Conservation (phyloP, 495 filamentous ascomycete genomes). For the Hapsidospora chrysogenum region DNA sequence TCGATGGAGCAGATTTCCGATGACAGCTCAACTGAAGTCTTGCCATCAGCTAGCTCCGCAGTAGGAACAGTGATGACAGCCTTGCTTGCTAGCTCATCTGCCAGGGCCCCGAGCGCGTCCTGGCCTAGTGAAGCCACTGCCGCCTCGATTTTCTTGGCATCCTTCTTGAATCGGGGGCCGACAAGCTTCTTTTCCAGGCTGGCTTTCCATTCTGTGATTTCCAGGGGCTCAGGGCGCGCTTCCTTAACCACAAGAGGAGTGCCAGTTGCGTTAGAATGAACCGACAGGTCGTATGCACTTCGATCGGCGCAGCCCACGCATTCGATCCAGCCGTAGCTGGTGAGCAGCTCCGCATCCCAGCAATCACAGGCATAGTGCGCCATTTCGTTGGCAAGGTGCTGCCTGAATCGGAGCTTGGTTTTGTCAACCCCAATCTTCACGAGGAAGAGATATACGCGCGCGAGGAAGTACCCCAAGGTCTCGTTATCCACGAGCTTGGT, state of each 20-base stretch:
- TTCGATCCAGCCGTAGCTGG: constrained; percentile 47
- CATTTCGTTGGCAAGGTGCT: constrained; percentile 62
- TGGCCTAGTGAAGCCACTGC: constrained; percentile 39
- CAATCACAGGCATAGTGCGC: constrained; percentile 56
- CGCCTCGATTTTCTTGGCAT: constrained; percentile 41
- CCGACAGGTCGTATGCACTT: constrained; percentile 48
- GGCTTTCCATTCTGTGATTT: constrained; percentile 43
- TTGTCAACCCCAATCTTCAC: constrained; percentile 42
- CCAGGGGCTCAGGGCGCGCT: constrained; percentile 37
- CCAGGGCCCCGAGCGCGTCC: constrained; percentile 27
- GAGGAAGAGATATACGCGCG: constrained; percentile 43
- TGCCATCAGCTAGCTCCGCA: constrained; percentile 32
- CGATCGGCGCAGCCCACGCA: constrained; percentile 40
- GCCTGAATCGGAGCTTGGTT: constrained; percentile 46
- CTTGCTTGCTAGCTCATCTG: constrained; percentile 26
- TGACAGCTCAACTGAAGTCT: constrained; percentile 41
- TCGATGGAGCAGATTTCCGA: constrained; percentile 40
- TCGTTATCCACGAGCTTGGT: constrained; percentile 48
- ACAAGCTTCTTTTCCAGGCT: constrained; percentile 48
- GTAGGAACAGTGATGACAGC: constrained; percentile 41
- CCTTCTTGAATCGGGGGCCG: constrained; percentile 43
- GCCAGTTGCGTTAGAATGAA: constrained; percentile 47
- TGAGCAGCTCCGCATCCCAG: constrained; percentile 52
- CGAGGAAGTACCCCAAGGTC: constrained; percentile 55
- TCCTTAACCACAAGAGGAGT: constrained; percentile 41